Conservation (phyloP, 1,284 basidiomycete genomes). For the Rhodotorula sp. region DNA sequence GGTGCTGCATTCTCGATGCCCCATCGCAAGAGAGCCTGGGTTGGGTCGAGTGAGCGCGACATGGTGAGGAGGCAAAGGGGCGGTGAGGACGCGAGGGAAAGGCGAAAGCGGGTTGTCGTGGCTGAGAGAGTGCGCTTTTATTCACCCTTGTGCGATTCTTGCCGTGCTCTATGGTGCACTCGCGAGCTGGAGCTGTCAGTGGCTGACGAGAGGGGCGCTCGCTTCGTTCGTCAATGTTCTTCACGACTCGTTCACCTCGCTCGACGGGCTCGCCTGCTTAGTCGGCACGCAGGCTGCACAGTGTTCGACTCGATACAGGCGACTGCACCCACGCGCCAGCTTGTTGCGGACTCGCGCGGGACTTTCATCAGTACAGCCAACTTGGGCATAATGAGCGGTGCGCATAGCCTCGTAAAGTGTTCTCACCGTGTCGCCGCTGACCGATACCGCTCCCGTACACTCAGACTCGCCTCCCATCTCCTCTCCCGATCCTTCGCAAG, state of each 20-base stretch:
- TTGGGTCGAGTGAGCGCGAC: slow-evolving; percentile 16
- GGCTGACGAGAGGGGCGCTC: not conserved
- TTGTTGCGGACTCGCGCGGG: not conserved
- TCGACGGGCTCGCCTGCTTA: not conserved
- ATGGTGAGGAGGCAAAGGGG: not conserved
- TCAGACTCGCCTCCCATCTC: not conserved
- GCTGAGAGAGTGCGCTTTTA: not conserved
- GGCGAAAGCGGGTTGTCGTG: not conserved
- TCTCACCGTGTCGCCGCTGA: not conserved
- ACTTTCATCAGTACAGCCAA: not conserved
- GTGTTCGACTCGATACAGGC: not conserved
- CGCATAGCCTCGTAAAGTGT: not conserved
- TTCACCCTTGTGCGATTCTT: not conserved
- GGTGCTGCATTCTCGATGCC: slow-evolving; percentile 40
- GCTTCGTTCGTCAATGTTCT: not conserved
- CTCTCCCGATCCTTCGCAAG: not conserved
- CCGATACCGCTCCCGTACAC: not conserved
- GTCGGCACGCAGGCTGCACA: not conserved
- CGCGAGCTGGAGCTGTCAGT: not conserved
- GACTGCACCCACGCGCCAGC: not conserved
- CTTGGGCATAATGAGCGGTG: not conserved
- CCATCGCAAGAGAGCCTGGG: slow-evolving; percentile 40
- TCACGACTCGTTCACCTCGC: not conserved
- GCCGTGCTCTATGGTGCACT: too few species aligned
- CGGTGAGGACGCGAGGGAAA: not conserved